These are phyloP conservation scores for Stipa capillata DNA, from an alignment of 176 grass and related monocot species.

Conservation along the genomic window DNA sequence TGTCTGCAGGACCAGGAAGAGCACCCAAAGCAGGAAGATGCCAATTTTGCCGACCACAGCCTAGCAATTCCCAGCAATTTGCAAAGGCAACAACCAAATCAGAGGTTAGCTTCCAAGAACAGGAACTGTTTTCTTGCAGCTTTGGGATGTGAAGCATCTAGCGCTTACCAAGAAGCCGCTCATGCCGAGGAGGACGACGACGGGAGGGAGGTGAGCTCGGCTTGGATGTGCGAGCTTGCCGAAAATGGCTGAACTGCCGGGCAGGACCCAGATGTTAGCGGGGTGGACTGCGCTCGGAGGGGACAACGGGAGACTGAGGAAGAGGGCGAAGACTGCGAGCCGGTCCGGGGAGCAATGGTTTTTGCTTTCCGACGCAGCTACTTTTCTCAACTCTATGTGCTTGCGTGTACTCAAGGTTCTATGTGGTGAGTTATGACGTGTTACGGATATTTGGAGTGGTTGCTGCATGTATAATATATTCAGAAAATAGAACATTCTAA, in stretches of 20 bases:
- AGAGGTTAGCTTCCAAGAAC: background rate
- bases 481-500: too few relatives aligned
- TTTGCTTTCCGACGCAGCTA: constrained; percentile 4
- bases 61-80: constrained; percentile 1
- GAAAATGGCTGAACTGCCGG: background rate
- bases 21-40: constrained; percentile 42
- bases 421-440: background rate
- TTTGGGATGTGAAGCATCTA: background rate
- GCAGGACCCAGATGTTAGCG: background rate
- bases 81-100: background rate
- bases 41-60: constrained; percentile 29
- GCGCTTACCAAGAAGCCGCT: constrained; percentile 36
- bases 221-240: background rate
- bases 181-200: constrained; percentile 36
- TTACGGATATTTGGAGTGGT: background rate
- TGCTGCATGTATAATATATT: too few relatives aligned
- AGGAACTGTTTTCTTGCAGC: background rate
- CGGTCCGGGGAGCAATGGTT: background rate
- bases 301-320: background rate
- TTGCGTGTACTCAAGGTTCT: background rate
- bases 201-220: background rate
- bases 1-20: constrained; percentile 47
- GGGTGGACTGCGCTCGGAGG: background rate
- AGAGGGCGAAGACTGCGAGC: background rate
- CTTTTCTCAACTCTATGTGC: background rate